These are phyloP conservation scores for Astrephomene gubernaculifera DNA, from an alignment of 139 green algal species.

Conservation along the genomic window DNA sequence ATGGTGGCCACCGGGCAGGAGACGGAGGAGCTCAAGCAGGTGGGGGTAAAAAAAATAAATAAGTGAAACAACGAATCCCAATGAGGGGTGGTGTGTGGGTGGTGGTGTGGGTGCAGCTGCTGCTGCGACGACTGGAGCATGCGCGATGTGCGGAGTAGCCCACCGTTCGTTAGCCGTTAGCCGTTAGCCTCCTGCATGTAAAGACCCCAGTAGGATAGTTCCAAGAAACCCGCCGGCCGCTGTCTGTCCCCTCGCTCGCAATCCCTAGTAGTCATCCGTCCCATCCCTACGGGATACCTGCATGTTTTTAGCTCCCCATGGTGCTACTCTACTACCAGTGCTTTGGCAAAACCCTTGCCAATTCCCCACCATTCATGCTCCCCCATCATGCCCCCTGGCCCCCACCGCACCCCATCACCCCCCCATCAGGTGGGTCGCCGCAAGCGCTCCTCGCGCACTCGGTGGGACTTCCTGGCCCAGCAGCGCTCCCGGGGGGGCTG, in stretches of 20 bases:
- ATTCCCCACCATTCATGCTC: no score
- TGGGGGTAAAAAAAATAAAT: neutral
- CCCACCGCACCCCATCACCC: neutral
- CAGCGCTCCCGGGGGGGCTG: slow-evolving; percentile 46
- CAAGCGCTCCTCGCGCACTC: neutral
- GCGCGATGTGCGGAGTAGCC: neutral
- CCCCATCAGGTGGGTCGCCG: neutral
- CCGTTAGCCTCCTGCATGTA: no score
- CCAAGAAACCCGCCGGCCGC: no score
- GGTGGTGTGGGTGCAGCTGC: neutral
- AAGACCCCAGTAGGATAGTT: no score
- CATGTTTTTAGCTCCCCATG: neutral
- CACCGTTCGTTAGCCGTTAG: no score
- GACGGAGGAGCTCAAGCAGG: slow-evolving; percentile 40
- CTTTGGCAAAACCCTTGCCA: no score
- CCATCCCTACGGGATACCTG: neutral
- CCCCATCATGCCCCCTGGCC: no score
- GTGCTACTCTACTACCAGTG: neutral
- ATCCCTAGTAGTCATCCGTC: neutral
- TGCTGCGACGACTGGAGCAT: neutral
- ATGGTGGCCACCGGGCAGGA: slow-evolving; percentile 46
- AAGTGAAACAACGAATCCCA: neutral
- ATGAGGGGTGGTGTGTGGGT: neutral
- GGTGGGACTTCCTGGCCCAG: slow-evolving; percentile 26
- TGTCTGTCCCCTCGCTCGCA: no score